These are phyloP conservation scores for Colletotrichum eremochloae DNA, from an alignment of 2,329 filamentous ascomycete species.

Conservation along the genomic window DNA sequence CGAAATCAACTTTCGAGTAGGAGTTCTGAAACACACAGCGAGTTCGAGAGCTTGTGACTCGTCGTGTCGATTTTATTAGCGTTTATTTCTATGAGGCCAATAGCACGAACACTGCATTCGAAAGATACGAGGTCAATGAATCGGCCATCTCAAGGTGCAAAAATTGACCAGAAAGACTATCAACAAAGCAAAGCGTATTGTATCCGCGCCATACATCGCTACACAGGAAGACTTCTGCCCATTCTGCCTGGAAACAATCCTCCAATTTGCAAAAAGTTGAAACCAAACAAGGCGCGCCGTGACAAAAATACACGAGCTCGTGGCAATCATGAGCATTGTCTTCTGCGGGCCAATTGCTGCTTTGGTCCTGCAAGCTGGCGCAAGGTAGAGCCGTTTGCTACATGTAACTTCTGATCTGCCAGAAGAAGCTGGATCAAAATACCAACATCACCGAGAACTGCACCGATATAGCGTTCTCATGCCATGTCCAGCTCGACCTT, in stretches of 20 bases:
- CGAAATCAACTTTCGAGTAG: not conserved
- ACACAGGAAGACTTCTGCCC: slow-evolving; percentile 53
- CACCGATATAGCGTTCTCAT: slow-evolving; percentile 73
- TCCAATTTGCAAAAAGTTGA: slow-evolving; percentile 68
- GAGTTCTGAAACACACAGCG: not conserved
- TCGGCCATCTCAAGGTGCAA: fast-evolving
- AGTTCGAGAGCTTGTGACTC: not conserved
- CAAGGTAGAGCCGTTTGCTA: slow-evolving; percentile 64
- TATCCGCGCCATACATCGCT: slow-evolving; percentile 49
- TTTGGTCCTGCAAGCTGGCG: slow-evolving; percentile 67
- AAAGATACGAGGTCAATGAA: not conserved
- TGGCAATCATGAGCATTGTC: slow-evolving; percentile 1
- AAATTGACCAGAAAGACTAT: too few species aligned
- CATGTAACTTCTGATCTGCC: slow-evolving; percentile 62
- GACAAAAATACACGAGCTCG: slow-evolving; percentile 74
- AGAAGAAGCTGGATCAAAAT: slow-evolving; percentile 77
- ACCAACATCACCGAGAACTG: slow-evolving; percentile 76
- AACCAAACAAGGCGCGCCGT: slow-evolving; percentile 75
- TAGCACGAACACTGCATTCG: not conserved
- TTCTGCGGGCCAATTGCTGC: slow-evolving; percentile 72
- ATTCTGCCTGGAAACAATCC: slow-evolving; percentile 66
- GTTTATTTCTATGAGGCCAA: not conserved
- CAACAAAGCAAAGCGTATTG: not conserved
- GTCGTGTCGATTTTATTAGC: not conserved
- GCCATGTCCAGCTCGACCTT: slow-evolving; percentile 72